A percentile compares a stretch with the other conserved stretches of the same genome.
These are phyloP conservation scores for Suhomyces chickasaworum DNA, from an alignment of 1,139 yeast species.

Conservation along the genomic window DNA sequence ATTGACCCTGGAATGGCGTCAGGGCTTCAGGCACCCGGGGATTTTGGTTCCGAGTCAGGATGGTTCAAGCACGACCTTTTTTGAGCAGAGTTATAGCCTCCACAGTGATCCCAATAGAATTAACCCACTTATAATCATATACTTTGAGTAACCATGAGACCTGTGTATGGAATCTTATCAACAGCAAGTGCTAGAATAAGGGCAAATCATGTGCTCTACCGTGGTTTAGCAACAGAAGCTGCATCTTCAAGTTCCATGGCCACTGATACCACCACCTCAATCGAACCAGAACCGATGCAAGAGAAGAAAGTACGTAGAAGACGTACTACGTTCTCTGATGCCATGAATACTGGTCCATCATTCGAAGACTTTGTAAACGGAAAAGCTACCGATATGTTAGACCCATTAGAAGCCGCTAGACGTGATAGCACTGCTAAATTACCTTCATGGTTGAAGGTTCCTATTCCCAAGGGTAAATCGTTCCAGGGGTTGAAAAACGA, in stretches of 20 bases:
- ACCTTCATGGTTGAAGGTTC: conserved; percentile 93
- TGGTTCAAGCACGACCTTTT: conserved; percentile 9
- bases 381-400: conserved; percentile 67
- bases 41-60: conserved; percentile 5
- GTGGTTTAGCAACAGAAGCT: conserved; percentile 13
- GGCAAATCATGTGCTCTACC: not conserved
- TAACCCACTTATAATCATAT: not conserved
- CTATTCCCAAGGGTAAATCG: conserved; percentile 89
- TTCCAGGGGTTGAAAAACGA: conserved; percentile 82
- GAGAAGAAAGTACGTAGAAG: conserved; percentile 38
- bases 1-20: conserved; percentile 2
- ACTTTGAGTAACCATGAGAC: conserved; percentile 2
- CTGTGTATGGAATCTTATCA: conserved; percentile 2
- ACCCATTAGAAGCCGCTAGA: conserved; percentile 71
- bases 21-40: conserved; percentile 4
- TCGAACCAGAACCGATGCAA: not conserved
- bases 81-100: conserved; percentile 5
- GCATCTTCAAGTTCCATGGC: not conserved
- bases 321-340: conserved; percentile 67
- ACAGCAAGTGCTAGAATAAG: not conserved
- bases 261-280: not conserved
- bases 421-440: conserved; percentile 65
- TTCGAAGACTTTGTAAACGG: conserved; percentile 90
- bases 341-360: conserved; percentile 82
- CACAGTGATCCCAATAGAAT: conserved; percentile 7